Conservation (phyloP, 768 basidiomycete species). For the Serpula lacrymans region DNA sequence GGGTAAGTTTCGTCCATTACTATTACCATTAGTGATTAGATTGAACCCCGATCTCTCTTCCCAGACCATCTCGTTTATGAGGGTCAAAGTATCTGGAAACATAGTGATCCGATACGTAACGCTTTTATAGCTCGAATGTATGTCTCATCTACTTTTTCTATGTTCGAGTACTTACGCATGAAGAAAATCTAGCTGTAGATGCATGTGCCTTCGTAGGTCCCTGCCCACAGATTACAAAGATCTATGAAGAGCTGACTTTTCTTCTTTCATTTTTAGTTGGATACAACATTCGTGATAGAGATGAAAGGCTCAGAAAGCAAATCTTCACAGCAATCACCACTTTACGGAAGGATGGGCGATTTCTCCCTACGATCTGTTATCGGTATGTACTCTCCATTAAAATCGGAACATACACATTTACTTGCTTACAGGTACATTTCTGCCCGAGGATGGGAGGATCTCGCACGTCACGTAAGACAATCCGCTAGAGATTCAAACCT, state of each 20-base stretch:
- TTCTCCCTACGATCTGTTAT: no score
- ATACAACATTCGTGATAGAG: conserved; percentile 23
- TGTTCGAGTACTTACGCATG: neutral
- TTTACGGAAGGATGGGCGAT: no score
- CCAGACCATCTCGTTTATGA: no score
- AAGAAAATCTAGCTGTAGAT: conserved; percentile 37
- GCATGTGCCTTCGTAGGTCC: conserved; percentile 45
- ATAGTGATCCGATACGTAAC: no score
- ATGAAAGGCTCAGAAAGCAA: conserved; percentile 10
- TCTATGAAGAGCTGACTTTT: neutral
- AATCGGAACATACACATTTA: no score
- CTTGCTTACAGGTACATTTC: conserved; percentile 7
- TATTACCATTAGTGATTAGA: neutral
- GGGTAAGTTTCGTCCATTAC: conserved; percentile 17
- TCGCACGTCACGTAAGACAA: conserved; percentile 24
- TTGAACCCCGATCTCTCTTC: no score
- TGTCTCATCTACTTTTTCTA: conserved; percentile 13
- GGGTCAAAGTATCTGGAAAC: no score
- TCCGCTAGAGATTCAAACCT: conserved; percentile 13
- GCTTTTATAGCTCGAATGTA: conserved; percentile 50
- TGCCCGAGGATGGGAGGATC: conserved; percentile 10
- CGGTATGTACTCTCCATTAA: no score
- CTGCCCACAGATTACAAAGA: neutral
- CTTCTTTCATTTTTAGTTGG: conserved; percentile 23
- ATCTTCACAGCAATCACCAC: conserved; percentile 18